Base-by-base conservation (phyloP, 768 basidiomycete genomes). In the Lyophyllum decastes region DNA sequence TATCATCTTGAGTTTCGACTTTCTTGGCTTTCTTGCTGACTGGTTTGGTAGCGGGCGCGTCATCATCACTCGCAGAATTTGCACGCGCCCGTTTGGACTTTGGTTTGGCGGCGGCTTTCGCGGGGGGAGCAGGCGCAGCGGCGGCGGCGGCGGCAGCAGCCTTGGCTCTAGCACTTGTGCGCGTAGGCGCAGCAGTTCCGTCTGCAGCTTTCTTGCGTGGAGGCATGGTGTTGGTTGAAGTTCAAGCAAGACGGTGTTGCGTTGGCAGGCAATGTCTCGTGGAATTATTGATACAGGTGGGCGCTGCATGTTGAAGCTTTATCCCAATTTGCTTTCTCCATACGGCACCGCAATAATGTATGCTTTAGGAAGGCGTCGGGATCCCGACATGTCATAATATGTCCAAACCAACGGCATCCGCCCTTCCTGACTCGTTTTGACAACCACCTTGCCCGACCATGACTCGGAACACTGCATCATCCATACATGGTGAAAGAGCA, bases 121-220 rank as follows among this genome's bases (percentile, higher is more conserved):
- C 40, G 26, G 55, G 60, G 12, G 68, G 47, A 2, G 65, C 56
- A n/a, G 63, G 51, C 14, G 70, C 56, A 8, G 69, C 64, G 22
- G 68, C 51, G 1, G 48, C 48, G 16, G 58, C 48, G 2, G 50
- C 66, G 35, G 69, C 56, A 11, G 70, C 64, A 14, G 72, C 61
- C 19, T 71, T 76, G 17, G 60, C 69, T 55, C 78, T 71, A 22
- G 76, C 69, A 57, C 77, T 77, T 52, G 76, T 67, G 30, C 76
- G 70, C 0, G 77, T 73, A 21, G 73, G 69, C 8, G 71, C 72
- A 49, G 70, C 53, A 25, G 62, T 56, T 43, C 66, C 72, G 56
- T 69, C 62, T 51, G 70, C 61, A 38, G 73, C 64, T 70, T 80
- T 81, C 67, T 79, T 82, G 56, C 77, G 72, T 47, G 82, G 78